phyloP scores from a whole-genome alignment of 1,284 basidiomycete genomes.

The Golubevia sp. region DNA sequence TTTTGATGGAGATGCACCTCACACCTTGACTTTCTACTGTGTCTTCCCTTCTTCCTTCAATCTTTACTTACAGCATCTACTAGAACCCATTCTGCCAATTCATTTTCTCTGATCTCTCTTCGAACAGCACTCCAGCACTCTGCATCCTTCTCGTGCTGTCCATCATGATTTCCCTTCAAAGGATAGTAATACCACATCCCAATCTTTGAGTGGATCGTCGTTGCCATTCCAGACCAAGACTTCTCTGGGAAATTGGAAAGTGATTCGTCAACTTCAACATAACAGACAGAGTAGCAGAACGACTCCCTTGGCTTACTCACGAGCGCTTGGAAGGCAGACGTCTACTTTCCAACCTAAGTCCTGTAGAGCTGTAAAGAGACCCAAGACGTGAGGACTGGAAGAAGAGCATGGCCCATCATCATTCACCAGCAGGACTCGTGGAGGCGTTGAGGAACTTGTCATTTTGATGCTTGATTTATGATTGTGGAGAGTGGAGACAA shows the following conservation, averaged over 20 bases:
- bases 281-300: slow-evolving; percentile 5
- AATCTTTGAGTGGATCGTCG: slow-evolving; percentile 28
- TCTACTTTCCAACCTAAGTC: slow-evolving; percentile 45
- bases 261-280: neutral
- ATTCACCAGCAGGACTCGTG: slow-evolving; percentile 49
- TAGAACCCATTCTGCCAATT: slow-evolving; percentile 54
- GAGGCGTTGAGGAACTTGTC: neutral
- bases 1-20: neutral
- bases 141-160: slow-evolving; percentile 24
- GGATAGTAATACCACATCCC: slow-evolving; percentile 61
- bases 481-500: too few species aligned
- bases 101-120: slow-evolving; percentile 29
- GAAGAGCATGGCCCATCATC: slow-evolving; percentile 53
- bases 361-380: slow-evolving; percentile 36
- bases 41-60: neutral
- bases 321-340: slow-evolving; percentile 51
- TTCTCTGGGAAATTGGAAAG: slow-evolving; percentile 8
- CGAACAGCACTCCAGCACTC: slow-evolving; percentile 44
- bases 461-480: too few species aligned
- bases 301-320: slow-evolving; percentile 15
- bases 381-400: slow-evolving; percentile 49
- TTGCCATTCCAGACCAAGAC: slow-evolving; percentile 49
- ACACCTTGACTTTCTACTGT: neutral
- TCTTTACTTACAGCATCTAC: slow-evolving; percentile 35
- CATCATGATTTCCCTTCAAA: slow-evolving; percentile 31